Percentiles rank a stretch among this genome's conserved stretches.
These are phyloP conservation scores for Fusarium mangiferae DNA, from an alignment of 2,329 filamentous ascomycete genomes.

Conservation along the genomic window DNA sequence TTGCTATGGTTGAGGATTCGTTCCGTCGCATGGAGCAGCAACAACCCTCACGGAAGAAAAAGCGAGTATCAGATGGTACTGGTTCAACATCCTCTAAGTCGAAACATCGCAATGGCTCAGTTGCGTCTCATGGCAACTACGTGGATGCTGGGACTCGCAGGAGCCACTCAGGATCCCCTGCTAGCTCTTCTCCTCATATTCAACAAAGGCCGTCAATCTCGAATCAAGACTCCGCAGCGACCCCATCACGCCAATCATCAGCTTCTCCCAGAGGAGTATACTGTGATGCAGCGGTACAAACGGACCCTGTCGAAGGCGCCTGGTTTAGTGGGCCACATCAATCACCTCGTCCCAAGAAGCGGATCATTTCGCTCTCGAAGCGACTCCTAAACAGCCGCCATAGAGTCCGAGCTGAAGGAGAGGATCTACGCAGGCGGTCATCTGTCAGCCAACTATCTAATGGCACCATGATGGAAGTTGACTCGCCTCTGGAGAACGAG, in stretches of 20 bases:
- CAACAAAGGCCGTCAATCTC: slow-evolving; percentile 42
- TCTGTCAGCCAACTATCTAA: slow-evolving; percentile 38
- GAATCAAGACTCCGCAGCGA: slow-evolving; percentile 43
- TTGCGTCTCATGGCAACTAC: slow-evolving; percentile 54
- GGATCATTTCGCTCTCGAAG: slow-evolving; percentile 64
- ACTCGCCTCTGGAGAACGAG: slow-evolving; percentile 51
- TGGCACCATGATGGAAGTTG: slow-evolving; percentile 53
- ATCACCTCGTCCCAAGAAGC: slow-evolving; percentile 55
- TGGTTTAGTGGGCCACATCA: slow-evolving; percentile 59
- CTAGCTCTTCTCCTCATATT: slow-evolving; percentile 55
- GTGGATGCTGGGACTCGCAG: slow-evolving; percentile 64
- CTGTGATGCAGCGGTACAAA: slow-evolving; percentile 63
- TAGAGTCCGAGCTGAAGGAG: slow-evolving; percentile 54
- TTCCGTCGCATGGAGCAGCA: slow-evolving; percentile 72
- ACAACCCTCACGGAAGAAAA: slow-evolving; percentile 68
- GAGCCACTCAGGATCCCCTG: slow-evolving; percentile 64
- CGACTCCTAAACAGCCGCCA: slow-evolving; percentile 62
- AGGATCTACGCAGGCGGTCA: slow-evolving; percentile 47
- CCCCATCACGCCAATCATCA: slow-evolving; percentile 53
- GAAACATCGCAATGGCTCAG: slow-evolving; percentile 53
- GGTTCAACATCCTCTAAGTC: slow-evolving; percentile 50
- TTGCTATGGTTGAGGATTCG: slow-evolving; percentile 72
- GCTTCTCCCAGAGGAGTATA: slow-evolving; percentile 56
- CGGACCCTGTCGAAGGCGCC: slow-evolving; percentile 63
- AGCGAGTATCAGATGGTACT: slow-evolving; percentile 66